A percentile compares a stretch with the other conserved stretches of the same genome.
phyloP scores from a whole-genome alignment of 768 basidiomycete species.

The Cytidiella melzeri region DNA sequence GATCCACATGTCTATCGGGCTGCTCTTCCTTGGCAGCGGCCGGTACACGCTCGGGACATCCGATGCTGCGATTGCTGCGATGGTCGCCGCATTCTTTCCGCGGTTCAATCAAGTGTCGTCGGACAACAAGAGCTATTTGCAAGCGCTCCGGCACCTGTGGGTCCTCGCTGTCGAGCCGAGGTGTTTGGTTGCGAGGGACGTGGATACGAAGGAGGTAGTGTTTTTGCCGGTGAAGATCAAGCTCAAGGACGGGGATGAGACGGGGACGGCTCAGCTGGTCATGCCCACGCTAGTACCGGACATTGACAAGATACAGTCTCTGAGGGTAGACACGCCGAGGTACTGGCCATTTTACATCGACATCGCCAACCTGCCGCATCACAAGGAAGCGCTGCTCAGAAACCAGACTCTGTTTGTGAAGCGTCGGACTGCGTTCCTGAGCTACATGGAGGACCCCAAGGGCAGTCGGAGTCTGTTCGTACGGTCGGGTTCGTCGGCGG shows the following conservation, averaged over 20 bases:
- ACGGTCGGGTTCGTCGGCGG: conserved; percentile 77
- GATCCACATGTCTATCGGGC: conserved; percentile 83
- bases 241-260: conserved; percentile 56
- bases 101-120: conserved; percentile 71
- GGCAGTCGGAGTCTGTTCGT: conserved; percentile 91
- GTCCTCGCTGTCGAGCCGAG: conserved; percentile 92
- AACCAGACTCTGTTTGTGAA: conserved; percentile 89
- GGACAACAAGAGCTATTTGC: conserved; percentile 88
- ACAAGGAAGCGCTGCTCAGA: conserved; percentile 62
- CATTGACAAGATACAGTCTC: conserved; percentile 71
- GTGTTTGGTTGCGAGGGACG: conserved; percentile 87
- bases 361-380: conserved; percentile 56
- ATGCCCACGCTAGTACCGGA: conserved; percentile 92
- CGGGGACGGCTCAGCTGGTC: conserved; percentile 72
- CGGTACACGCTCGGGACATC: conserved; percentile 89
- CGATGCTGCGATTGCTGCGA: conserved; percentile 83
- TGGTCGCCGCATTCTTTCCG: conserved; percentile 91
- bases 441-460: conserved; percentile 90
- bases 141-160: conserved; percentile 94
- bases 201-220: conserved; percentile 85
- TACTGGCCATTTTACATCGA: conserved; percentile 94
- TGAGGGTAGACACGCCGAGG: conserved; percentile 87
- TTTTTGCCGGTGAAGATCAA: conserved; percentile 90
- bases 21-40: conserved; percentile 91
- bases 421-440: conserved; percentile 84